These are phyloP conservation scores for Salinomyces thailandicus DNA, from an alignment of 2,329 filamentous ascomycete genomes.

Conservation along the genomic window DNA sequence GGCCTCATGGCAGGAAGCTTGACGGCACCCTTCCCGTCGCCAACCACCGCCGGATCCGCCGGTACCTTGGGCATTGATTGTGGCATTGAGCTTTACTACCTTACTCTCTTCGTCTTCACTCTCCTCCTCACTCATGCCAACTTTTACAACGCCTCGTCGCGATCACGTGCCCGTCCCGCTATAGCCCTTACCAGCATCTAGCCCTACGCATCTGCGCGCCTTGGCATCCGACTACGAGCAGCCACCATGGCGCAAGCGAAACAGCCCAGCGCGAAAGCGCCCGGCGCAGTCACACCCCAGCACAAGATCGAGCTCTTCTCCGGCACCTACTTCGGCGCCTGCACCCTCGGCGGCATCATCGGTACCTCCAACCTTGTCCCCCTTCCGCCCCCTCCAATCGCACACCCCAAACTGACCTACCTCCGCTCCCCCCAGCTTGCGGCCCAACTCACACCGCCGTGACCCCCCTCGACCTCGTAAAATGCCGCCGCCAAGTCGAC, in stretches of 20 bases:
- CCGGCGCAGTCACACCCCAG: constrained; percentile 47
- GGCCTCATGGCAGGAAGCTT: no score
- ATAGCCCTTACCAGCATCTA: not conserved
- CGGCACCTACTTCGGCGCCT: constrained; percentile 72
- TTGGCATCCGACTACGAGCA: not conserved
- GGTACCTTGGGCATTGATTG: no score
- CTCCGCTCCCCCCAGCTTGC: constrained; percentile 30
- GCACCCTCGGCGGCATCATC: constrained; percentile 69
- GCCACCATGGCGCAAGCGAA: not conserved
- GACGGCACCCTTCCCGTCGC: no score
- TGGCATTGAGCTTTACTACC: no score
- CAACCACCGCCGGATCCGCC: no score
- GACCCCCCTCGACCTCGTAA: constrained; percentile 82
- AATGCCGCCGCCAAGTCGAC: constrained; percentile 82
- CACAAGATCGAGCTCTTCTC: constrained; percentile 72
- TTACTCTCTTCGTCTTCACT: not conserved
- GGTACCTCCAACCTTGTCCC: constrained; percentile 49
- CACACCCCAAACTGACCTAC: not conserved
- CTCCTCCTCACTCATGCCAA: not conserved
- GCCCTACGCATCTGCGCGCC: not conserved
- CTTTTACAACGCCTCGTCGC: no score
- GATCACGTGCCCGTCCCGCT: not conserved
- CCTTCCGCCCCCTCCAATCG: constrained; percentile 1
- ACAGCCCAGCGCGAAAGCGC: constrained; percentile 3
- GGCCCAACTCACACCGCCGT: constrained; percentile 77